Base-by-base conservation (phyloP, 495 filamentous ascomycete genomes). In the Neurospora africana region DNA sequence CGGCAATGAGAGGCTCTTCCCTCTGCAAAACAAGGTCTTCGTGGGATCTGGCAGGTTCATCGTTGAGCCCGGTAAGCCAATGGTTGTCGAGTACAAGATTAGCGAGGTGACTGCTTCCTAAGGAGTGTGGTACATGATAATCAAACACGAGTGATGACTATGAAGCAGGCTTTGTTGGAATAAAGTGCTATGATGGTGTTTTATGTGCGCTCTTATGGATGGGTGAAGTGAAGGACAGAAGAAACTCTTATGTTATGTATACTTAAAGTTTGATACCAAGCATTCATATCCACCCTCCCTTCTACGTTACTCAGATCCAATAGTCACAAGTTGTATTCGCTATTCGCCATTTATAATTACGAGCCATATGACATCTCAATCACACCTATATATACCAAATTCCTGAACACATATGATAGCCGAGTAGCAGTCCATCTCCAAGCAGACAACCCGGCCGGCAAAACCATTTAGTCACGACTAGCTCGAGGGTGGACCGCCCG, bases 41-140 rank as follows among this genome's bases (percentile, higher is more conserved):
- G 86, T 89, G 39, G 87, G 81, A 5, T 81, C 84, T 43, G 88
- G 87, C 17, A 80, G 82, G 10, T 89, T 90, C 76, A 79, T 85
- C 33, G 67, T 87, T 23, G 84, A 88, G 78, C 69, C 77, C 40
- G 88, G 85, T 15, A 86, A 89, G 80, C 82, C 85, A 2, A 69
- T 81, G 5, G 78, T 84, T 41, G 87, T 89, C 23, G 87, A 89
- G 81, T 89, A 89, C 76, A 84, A 86, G 76, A 82, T 90, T 74
- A 86, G 87, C 73, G 85, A 88, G 80, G 86, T 88, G 41, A 71
- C 75, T 23, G 72, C 47, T 4, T 81, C 47, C 21, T 58, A 13
- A 36, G 17, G 4, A 15, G 17, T 33, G 19, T 40, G 36, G 27
- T 65, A 9, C 53, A 35, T 8, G 3, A 35, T n/a, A n/a, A 44